A percentile compares a stretch with the other conserved stretches of the same genome.
These are phyloP conservation scores for Kazachstania bromeliacearum DNA, from an alignment of 805 yeast genomes.

Conservation along the genomic window DNA sequence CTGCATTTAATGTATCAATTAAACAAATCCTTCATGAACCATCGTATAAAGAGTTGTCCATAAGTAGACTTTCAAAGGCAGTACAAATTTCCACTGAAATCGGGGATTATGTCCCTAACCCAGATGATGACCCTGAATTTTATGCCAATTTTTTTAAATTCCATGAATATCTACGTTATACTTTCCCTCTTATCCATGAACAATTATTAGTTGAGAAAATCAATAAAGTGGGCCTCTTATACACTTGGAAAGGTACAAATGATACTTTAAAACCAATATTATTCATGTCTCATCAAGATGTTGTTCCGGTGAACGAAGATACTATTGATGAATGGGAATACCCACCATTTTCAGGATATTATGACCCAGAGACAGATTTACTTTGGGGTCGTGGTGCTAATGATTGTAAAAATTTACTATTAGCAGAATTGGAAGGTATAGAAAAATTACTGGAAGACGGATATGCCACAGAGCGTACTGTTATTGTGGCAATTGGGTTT, in stretches of 20 bases:
- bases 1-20: constrained; percentile 17
- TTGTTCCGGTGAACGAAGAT: constrained; percentile 62
- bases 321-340: constrained; percentile 53
- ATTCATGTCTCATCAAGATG: constrained; percentile 76
- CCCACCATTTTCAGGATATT: constrained; percentile 59
- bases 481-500: constrained; percentile 60
- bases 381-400: constrained; percentile 72
- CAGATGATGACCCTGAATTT: constrained; percentile 20
- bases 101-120: constrained; percentile 40
- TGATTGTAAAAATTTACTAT: constrained; percentile 65
- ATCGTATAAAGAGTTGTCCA: constrained; percentile 32
- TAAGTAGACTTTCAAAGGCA: constrained; percentile 44
- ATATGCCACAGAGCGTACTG: constrained; percentile 50
- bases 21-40: constrained; percentile 27
- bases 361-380: constrained; percentile 44
- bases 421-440: constrained; percentile 58
- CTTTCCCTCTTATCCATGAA: constrained; percentile 48
- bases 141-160: constrained; percentile 41
- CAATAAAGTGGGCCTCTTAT: constrained; percentile 56
- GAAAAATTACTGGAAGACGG: constrained; percentile 43
- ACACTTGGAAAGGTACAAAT: constrained; percentile 54
- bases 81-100: constrained; percentile 57
- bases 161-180: constrained; percentile 42
- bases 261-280: constrained; percentile 49
- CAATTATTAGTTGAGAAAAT: constrained; percentile 43